Percentiles rank a stretch among this genome's conserved stretches.
Evolutionary conservation across 805 yeast species (phyloP).

Genomic region (Kazachstania psychrophila): DNA sequence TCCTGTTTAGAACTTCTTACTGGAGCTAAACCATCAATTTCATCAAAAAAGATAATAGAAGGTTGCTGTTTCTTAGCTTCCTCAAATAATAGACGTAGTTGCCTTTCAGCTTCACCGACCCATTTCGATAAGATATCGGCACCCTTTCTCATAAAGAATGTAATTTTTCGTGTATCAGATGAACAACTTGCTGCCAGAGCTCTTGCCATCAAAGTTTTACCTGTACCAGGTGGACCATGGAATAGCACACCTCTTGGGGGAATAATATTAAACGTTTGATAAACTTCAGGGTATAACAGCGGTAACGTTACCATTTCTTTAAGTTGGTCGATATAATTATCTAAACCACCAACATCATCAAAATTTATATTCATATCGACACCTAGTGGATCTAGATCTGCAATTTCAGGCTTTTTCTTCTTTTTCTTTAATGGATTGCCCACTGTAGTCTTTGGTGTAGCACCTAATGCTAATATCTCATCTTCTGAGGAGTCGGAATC

Average conservation of each 20-base stretch:
- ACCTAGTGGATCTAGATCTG: conserved; percentile 91
- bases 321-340: conserved; percentile 79
- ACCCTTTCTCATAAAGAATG: conserved; percentile 97
- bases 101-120: conserved; percentile 99
- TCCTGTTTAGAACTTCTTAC: conserved; percentile 96
- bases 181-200: conserved; percentile 95
- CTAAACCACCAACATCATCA: conserved; percentile 83
- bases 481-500: conserved; percentile 61
- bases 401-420: conserved; percentile 48
- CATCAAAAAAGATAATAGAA: conserved; percentile 91
- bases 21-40: conserved; percentile 96
- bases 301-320: conserved; percentile 97
- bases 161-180: conserved; percentile 71
- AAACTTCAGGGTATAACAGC: conserved; percentile 83
- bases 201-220: conserved; percentile 95
- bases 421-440: conserved; percentile 28
- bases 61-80: conserved; percentile 97
- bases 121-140: conserved; percentile 95
- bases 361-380: conserved; percentile 80
- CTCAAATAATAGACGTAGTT: conserved; percentile 79
- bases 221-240: conserved; percentile 99
- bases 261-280: conserved; percentile 78
- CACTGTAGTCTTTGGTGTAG: conserved; percentile 30
- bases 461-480: conserved; percentile 43
- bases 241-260: conserved; percentile 96